These are phyloP conservation scores for Berkeleyomyces basicola DNA, from an alignment of 2,329 filamentous ascomycete species.

Conservation along the genomic window DNA sequence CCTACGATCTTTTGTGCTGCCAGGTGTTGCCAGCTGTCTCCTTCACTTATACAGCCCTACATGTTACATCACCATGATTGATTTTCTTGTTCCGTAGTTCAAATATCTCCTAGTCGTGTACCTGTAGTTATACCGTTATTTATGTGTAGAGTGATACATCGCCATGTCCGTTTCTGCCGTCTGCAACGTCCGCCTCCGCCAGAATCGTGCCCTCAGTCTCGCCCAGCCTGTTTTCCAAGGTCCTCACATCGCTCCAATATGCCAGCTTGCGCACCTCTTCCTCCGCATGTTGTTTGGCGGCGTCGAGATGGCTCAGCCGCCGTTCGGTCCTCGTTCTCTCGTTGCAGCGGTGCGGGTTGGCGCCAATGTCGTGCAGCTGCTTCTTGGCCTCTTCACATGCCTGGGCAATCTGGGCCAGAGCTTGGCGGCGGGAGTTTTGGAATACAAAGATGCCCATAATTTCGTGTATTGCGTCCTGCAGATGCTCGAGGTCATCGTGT, in stretches of 20 bases:
- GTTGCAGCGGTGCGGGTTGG: slow-evolving; percentile 23
- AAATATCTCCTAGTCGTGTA: too few species aligned
- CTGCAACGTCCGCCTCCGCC: background rate
- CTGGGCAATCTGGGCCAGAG: slow-evolving; percentile 55
- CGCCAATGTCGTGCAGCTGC: slow-evolving; percentile 26
- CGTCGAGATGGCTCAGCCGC: slow-evolving; percentile 51
- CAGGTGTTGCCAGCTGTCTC: background rate
- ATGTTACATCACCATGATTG: background rate
- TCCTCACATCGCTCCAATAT: slow-evolving; percentile 74
- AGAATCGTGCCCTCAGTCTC: slow-evolving; percentile 22
- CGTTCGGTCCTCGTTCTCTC: slow-evolving; percentile 20
- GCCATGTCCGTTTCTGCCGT: background rate
- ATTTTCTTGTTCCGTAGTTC: background rate
- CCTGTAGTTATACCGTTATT: background rate
- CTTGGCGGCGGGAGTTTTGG: slow-evolving; percentile 64
- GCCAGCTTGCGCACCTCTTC: slow-evolving; percentile 66
- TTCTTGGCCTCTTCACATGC: slow-evolving; percentile 34
- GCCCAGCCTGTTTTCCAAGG: slow-evolving; percentile 39
- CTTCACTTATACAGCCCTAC: background rate
- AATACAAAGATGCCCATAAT: slow-evolving; percentile 82
- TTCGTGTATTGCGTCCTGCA: slow-evolving; percentile 63
- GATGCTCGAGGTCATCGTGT: slow-evolving; percentile 46
- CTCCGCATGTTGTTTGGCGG: slow-evolving; percentile 59
- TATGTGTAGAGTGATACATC: background rate
- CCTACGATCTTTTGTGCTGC: background rate